Evolutionary conservation across 176 grass and related monocot species (phyloP).

Genomic region (Musa troglodytarum): DNA sequence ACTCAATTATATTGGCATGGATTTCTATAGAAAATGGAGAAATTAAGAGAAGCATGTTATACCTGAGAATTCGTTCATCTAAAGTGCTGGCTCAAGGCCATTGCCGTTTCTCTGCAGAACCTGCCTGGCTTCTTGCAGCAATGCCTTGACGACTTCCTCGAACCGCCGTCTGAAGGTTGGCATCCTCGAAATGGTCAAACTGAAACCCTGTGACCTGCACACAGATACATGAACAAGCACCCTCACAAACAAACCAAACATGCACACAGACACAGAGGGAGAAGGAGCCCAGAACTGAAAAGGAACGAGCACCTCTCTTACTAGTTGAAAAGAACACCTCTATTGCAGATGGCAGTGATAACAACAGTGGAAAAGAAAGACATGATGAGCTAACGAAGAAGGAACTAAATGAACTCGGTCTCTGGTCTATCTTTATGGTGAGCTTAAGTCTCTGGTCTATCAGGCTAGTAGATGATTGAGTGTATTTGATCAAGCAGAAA

Average conservation of each 20-base stretch:
- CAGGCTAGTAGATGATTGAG: too few species aligned
- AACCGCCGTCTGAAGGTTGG: constrained; percentile 18
- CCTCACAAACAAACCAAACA: not conserved
- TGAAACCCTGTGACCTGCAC: constrained; percentile 17
- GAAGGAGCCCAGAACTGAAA: not conserved
- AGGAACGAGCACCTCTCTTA: not conserved
- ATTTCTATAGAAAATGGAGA: not conserved
- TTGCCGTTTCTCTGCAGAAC: not conserved
- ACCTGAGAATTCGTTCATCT: not conserved
- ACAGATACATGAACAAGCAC: not conserved
- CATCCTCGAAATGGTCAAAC: constrained; percentile 16
- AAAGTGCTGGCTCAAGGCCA: not conserved
- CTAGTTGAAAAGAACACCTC: not conserved
- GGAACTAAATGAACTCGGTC: too few species aligned
- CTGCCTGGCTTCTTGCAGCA: constrained; percentile 4
- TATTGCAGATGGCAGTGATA: not conserved
- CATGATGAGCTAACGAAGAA: not conserved
- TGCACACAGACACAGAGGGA: not conserved
- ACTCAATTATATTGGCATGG: not conserved
- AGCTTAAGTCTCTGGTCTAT: too few species aligned
- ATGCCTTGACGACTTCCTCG: constrained; percentile 7
- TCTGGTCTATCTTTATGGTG: too few species aligned
- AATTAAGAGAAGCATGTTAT: not conserved
- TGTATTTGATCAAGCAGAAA: too few species aligned
- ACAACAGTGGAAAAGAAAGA: not conserved